Conservation (phyloP, 1,284 basidiomycete species). For the Hymenochaete sp. region DNA sequence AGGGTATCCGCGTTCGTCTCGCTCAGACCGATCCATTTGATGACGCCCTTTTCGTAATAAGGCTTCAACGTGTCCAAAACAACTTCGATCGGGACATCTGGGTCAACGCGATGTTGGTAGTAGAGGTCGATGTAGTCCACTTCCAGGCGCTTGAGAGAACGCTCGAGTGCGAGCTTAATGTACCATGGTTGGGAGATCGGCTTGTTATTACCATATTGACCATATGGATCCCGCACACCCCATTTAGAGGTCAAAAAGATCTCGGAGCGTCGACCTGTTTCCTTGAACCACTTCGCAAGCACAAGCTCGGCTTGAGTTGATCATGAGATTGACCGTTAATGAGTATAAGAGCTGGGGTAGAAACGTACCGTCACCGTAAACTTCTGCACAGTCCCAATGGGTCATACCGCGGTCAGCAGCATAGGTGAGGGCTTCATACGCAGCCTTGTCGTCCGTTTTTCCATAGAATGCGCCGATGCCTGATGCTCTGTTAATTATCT, state of each 20-base stretch:
- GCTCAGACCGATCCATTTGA: constrained; percentile 28
- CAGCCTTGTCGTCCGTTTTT: constrained; percentile 15
- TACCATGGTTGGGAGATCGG: constrained; percentile 22
- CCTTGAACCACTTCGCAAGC: constrained; percentile 18
- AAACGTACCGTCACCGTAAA: constrained; percentile 11
- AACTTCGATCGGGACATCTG: constrained; percentile 29
- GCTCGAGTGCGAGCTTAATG: constrained; percentile 21
- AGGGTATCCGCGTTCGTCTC: constrained; percentile 32
- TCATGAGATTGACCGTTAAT: too few relatives aligned
- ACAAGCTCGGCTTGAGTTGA: constrained; percentile 9
- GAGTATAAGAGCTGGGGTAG: too few relatives aligned
- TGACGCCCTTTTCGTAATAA: constrained; percentile 26
- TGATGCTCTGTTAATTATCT: background rate
- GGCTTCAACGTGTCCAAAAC: constrained; percentile 27
- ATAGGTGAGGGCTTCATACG: constrained; percentile 14
- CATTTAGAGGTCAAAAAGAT: constrained; percentile 29
- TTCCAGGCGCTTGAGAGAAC: constrained; percentile 22
- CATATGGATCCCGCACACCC: constrained; percentile 15
- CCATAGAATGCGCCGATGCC: constrained; percentile 16
- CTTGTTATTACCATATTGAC: constrained; percentile 2
- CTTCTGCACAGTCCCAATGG: constrained; percentile 17
- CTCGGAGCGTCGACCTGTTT: constrained; percentile 20
- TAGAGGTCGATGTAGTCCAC: constrained; percentile 26
- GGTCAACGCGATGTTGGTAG: constrained; percentile 27
- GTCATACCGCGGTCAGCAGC: constrained; percentile 16